Conservation (phyloP, 2,329 filamentous ascomycete genomes). For the Dactylonectria estremocensis region DNA sequence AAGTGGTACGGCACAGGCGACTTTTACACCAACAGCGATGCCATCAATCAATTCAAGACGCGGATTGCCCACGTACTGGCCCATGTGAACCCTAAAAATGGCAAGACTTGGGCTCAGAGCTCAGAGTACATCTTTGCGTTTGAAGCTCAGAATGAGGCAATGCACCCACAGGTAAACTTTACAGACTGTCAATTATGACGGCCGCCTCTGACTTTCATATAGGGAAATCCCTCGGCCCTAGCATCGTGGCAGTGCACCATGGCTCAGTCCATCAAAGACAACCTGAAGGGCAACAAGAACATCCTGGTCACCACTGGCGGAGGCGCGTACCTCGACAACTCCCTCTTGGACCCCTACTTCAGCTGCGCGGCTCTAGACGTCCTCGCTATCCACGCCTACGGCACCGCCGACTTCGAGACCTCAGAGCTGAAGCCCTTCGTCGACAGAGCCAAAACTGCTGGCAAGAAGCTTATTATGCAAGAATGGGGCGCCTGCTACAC, state of each 20-base stretch:
- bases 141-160: slow-evolving; percentile 43
- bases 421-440: slow-evolving; percentile 44
- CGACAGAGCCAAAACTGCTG: slow-evolving; percentile 41
- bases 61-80: slow-evolving; percentile 13
- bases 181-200: too few species aligned
- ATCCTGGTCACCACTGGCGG: slow-evolving; percentile 44
- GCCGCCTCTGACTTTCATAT: background rate
- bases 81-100: slow-evolving; percentile 25
- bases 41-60: slow-evolving; percentile 6
- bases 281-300: slow-evolving; percentile 27
- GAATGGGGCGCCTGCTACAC: slow-evolving; percentile 48
- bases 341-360: slow-evolving; percentile 27
- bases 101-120: slow-evolving; percentile 37
- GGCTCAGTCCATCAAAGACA: slow-evolving; percentile 42
- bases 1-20: slow-evolving; percentile 15
- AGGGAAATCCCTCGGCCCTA: slow-evolving; percentile 37
- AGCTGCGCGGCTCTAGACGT: slow-evolving; percentile 18
- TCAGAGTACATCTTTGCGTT: slow-evolving; percentile 46
- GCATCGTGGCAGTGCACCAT: slow-evolving; percentile 45
- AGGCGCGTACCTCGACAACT: slow-evolving; percentile 37
- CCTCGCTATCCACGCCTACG: slow-evolving; percentile 33
- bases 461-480: slow-evolving; percentile 51
- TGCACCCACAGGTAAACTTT: slow-evolving; percentile 40
- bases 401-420: slow-evolving; percentile 44
- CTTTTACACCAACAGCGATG: slow-evolving; percentile 14